Evolutionary conservation across 345 rosid genomes (phyloP).

Genomic region (Gossypium raimondii): DNA sequence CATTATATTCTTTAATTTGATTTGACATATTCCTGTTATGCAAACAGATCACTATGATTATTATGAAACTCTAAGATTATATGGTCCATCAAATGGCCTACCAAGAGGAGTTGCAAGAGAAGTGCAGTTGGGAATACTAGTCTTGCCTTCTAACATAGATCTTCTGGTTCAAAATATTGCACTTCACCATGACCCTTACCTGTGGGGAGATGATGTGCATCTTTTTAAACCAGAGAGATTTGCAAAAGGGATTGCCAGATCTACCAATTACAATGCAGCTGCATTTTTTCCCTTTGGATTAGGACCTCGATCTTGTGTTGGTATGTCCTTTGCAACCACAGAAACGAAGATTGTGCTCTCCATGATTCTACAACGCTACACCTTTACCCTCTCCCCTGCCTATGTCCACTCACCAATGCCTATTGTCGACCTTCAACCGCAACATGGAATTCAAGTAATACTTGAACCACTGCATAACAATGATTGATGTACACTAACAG

Average conservation of each 20-base stretch:
- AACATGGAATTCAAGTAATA: background rate
- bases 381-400: background rate
- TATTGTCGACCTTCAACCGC: background rate
- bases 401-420: background rate
- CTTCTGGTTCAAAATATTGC: background rate
- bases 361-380: background rate
- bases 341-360: background rate
- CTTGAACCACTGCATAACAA: background rate
- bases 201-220: background rate
- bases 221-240: background rate
- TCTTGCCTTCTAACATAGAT: background rate
- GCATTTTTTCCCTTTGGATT: background rate
- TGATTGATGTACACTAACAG: background rate
- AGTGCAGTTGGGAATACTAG: background rate
- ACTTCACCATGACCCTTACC: background rate
- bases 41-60: background rate
- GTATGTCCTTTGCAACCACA: background rate
- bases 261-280: background rate
- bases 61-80: background rate
- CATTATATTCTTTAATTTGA: background rate
- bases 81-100: background rate
- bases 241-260: background rate
- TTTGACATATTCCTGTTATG: background rate
- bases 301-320: background rate
- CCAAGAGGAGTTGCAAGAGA: background rate